Evolutionary conservation across 805 yeast genomes (phyloP).

Genomic region (Wickerhamiella sergipiensis): DNA sequence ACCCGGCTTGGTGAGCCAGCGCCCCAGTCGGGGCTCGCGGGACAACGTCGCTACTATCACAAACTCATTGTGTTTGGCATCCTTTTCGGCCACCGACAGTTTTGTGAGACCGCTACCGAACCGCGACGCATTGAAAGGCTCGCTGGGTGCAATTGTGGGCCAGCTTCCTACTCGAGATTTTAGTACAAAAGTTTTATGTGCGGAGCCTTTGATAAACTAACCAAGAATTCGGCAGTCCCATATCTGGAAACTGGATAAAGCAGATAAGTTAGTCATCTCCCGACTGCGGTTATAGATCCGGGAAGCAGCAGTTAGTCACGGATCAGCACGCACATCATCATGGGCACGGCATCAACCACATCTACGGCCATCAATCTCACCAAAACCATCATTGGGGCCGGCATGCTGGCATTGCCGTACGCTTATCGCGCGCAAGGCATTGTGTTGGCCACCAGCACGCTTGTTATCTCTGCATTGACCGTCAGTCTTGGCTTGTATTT

Average conservation of each 20-base stretch:
- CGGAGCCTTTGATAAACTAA: too few species aligned
- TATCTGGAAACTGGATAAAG: too few species aligned
- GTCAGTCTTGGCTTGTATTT: constrained; percentile 46
- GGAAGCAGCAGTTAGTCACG: not conserved
- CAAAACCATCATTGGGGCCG: constrained; percentile 69
- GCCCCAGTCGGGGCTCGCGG: constrained; percentile 79
- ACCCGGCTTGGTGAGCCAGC: constrained; percentile 63
- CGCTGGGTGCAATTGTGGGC: too few species aligned
- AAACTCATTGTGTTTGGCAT: constrained; percentile 32
- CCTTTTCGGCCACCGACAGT: constrained; percentile 20
- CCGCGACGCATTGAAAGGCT: too few species aligned
- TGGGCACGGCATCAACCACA: constrained; percentile 29
- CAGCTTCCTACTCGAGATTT: too few species aligned
- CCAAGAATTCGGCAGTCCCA: too few species aligned
- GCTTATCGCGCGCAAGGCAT: constrained; percentile 55
- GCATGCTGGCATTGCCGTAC: constrained; percentile 61
- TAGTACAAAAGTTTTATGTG: too few species aligned
- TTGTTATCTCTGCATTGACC: constrained; percentile 46
- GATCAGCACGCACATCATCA: not conserved
- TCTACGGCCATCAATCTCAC: constrained; percentile 51
- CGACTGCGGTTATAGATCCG: too few species aligned
- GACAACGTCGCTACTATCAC: constrained; percentile 50
- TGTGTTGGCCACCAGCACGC: constrained; percentile 38
- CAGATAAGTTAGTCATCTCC: too few species aligned
- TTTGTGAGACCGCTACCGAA: too few species aligned